phyloP scores from a whole-genome alignment of 345 rosid genomes.

The Punica granatum region DNA sequence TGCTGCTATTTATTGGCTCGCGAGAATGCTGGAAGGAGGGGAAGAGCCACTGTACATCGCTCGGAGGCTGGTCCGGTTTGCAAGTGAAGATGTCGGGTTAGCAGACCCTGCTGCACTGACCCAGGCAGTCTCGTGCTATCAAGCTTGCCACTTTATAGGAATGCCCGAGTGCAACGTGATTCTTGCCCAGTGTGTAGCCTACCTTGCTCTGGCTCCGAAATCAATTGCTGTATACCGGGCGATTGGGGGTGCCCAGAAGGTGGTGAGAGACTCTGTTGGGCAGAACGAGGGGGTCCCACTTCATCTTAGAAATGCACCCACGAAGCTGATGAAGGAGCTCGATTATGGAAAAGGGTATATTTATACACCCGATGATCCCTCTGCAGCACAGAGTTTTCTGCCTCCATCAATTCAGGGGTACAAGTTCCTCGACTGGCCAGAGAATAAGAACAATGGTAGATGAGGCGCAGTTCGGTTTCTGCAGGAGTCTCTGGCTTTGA shows the following conservation, averaged over 20 bases:
- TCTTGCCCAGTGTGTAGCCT: conserved; percentile 73
- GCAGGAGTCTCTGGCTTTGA: not conserved
- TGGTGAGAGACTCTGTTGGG: conserved; percentile 59
- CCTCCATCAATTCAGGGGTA: conserved; percentile 55
- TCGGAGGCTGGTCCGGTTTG: conserved; percentile 70
- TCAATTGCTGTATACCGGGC: conserved; percentile 68
- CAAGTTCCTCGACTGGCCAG: conserved; percentile 75
- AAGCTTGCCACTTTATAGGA: conserved; percentile 83
- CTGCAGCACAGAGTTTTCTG: conserved; percentile 47
- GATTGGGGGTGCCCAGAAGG: conserved; percentile 56
- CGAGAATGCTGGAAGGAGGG: conserved; percentile 78
- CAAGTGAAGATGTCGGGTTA: conserved; percentile 79
- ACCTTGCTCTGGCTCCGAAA: conserved; percentile 75
- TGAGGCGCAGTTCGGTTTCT: conserved; percentile 10
- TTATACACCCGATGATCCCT: conserved; percentile 66
- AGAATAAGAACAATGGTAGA: conserved; percentile 7
- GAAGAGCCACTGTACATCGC: conserved; percentile 87
- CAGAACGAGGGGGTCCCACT: conserved; percentile 83
- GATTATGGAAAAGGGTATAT: conserved; percentile 75
- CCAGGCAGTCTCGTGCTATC: conserved; percentile 82
- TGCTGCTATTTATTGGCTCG: conserved; percentile 81
- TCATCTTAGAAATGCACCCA: conserved; percentile 79
- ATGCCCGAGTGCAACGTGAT: conserved; percentile 79
- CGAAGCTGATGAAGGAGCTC: conserved; percentile 71
- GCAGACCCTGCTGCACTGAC: conserved; percentile 72